Conservation (phyloP, 2,329 filamentous ascomycete species). For the Phaeophleospora eucalypticola region DNA sequence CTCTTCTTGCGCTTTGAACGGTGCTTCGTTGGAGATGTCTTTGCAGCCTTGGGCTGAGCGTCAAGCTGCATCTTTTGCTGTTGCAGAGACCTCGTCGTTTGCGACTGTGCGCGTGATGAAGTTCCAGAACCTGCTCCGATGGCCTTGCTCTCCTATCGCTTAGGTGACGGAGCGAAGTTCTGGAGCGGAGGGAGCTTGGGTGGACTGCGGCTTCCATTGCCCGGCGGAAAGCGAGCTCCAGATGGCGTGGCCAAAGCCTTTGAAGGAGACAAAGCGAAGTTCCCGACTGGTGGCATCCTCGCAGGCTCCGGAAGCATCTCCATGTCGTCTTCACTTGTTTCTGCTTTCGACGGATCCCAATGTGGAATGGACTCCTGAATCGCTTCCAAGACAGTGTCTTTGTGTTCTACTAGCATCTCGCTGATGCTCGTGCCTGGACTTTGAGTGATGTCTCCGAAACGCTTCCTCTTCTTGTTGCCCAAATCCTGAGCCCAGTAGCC, state of each 20-base stretch:
- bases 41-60: too few species aligned
- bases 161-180: slow-evolving; percentile 2
- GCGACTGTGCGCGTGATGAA: too few species aligned
- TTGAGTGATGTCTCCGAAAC: slow-evolving; percentile 52
- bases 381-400: slow-evolving; percentile 46
- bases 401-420: slow-evolving; percentile 55
- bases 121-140: too few species aligned
- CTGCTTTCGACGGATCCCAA: slow-evolving; percentile 23
- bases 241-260: neutral
- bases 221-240: too few species aligned
- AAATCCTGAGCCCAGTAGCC: slow-evolving; percentile 66
- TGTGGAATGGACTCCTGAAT: slow-evolving; percentile 42
- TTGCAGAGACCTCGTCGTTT: too few species aligned
- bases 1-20: too few species aligned
- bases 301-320: neutral
- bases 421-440: slow-evolving; percentile 51
- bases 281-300: slow-evolving; percentile 3
- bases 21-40: too few species aligned
- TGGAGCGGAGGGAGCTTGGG: neutral
- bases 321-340: slow-evolving; percentile 3
- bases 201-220: neutral
- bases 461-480: slow-evolving; percentile 52
- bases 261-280: slow-evolving; percentile 7
- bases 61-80: too few species aligned
- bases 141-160: neutral